These are phyloP conservation scores for Hypoxylon rickii DNA, from an alignment of 495 filamentous ascomycete genomes.

Conservation along the genomic window DNA sequence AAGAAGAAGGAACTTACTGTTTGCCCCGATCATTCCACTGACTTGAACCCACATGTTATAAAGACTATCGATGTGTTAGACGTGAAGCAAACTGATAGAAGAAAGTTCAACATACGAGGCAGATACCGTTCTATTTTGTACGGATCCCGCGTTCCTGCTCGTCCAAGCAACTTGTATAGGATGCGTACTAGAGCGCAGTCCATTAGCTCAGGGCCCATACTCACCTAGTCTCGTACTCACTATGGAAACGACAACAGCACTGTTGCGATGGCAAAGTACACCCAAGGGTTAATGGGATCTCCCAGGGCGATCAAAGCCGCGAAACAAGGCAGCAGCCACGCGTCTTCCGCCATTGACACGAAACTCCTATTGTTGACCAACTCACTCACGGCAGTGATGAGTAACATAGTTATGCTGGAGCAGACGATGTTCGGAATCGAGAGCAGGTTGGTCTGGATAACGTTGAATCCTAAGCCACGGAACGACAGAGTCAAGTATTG, in stretches of 20 bases:
- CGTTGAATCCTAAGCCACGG: slow-evolving; percentile 65
- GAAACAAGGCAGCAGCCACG: slow-evolving; percentile 35
- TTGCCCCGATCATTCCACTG: slow-evolving; percentile 36
- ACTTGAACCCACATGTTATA: slow-evolving; percentile 41
- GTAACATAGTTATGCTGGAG: slow-evolving; percentile 28
- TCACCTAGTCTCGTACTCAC: slow-evolving; percentile 10
- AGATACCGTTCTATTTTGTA: slow-evolving; percentile 36
- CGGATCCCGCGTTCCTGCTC: slow-evolving; percentile 35
- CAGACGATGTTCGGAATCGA: slow-evolving; percentile 27
- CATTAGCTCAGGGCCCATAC: neutral
- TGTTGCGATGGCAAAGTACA: slow-evolving; percentile 35
- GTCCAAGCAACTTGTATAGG: slow-evolving; percentile 39
- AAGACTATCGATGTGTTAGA: slow-evolving; percentile 19
- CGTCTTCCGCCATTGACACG: slow-evolving; percentile 38
- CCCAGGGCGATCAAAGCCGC: slow-evolving; percentile 30
- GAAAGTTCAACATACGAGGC: slow-evolving; percentile 21
- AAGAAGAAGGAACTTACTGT: slow-evolving; percentile 14
- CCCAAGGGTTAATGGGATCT: slow-evolving; percentile 28
- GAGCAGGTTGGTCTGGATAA: slow-evolving; percentile 65
- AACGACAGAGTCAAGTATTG: slow-evolving; percentile 72
- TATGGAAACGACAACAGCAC: slow-evolving; percentile 36
- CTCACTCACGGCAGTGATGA: slow-evolving; percentile 34
- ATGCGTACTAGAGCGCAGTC: slow-evolving; percentile 31
- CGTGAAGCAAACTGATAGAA: neutral
- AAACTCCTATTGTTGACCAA: slow-evolving; percentile 36